Conservation (phyloP, 495 filamentous ascomycete species). For the Lasiosphaeris hirsuta region DNA sequence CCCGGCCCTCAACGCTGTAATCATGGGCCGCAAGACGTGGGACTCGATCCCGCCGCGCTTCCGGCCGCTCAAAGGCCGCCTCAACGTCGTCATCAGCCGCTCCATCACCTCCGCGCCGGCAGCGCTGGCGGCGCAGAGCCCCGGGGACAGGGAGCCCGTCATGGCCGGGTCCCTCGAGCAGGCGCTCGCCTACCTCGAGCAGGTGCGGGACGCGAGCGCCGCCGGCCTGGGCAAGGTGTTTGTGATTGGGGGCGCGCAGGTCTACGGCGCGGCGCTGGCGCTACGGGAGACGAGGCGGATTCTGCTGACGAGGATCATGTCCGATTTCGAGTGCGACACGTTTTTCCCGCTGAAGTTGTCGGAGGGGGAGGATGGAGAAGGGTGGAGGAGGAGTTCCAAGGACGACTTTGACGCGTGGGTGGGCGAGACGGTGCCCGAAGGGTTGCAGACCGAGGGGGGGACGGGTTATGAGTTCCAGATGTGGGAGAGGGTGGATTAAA, state of each 20-base stretch:
- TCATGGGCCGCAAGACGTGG: slow-evolving; percentile 98
- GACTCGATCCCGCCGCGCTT: slow-evolving; percentile 73
- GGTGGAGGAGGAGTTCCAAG: slow-evolving; percentile 49
- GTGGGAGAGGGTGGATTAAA: slow-evolving; percentile 49
- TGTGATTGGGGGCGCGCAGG: slow-evolving; percentile 85
- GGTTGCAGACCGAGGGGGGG: slow-evolving; percentile 52
- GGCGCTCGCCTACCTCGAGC: slow-evolving; percentile 45
- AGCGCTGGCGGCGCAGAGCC: background rate
- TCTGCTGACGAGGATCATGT: slow-evolving; percentile 59
- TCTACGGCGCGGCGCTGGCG: slow-evolving; percentile 68
- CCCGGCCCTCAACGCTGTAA: slow-evolving; percentile 65
- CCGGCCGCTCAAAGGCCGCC: slow-evolving; percentile 71
- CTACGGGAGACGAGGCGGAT: slow-evolving; percentile 49
- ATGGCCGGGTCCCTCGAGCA: slow-evolving; percentile 51
- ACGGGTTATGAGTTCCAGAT: slow-evolving; percentile 63
- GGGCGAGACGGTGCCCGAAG: slow-evolving; percentile 54
- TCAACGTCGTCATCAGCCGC: slow-evolving; percentile 67
- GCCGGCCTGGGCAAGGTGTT: slow-evolving; percentile 55
- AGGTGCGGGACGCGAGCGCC: slow-evolving; percentile 21
- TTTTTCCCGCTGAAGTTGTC: slow-evolving; percentile 68
- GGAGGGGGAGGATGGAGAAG: slow-evolving; percentile 24
- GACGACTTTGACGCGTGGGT: slow-evolving; percentile 53
- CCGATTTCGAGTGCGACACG: slow-evolving; percentile 82
- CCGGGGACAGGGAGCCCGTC: slow-evolving; percentile 10
- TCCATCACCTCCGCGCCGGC: slow-evolving; percentile 14